These are phyloP conservation scores for Haplographium delicatum DNA, from an alignment of 495 filamentous ascomycete species.

Conservation along the genomic window DNA sequence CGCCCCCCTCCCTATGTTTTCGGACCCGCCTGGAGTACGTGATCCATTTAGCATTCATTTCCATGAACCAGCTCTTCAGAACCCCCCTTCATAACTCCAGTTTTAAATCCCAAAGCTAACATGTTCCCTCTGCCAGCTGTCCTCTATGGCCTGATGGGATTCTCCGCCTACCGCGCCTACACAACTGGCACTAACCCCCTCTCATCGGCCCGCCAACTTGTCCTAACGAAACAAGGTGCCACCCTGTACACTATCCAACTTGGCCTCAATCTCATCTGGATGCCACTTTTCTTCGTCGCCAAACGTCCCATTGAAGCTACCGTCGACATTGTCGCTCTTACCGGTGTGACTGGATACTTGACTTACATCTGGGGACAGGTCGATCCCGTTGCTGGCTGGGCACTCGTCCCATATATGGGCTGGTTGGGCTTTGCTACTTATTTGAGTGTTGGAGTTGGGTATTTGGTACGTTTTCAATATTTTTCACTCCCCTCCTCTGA, in stretches of 20 bases:
- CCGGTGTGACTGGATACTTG: constrained; percentile 63
- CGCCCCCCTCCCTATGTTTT: constrained; percentile 77
- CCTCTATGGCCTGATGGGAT: constrained; percentile 87
- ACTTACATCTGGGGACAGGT: constrained; percentile 68
- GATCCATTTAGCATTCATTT: too few species aligned
- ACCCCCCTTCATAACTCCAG: too few species aligned
- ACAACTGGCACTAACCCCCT: constrained; percentile 52
- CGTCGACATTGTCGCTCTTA: constrained; percentile 66
- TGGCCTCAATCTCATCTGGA: constrained; percentile 79
- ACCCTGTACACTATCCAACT: constrained; percentile 83
- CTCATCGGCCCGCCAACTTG: constrained; percentile 24
- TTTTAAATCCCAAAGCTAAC: neutral
- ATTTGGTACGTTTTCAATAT: too few species aligned
- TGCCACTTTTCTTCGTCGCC: constrained; percentile 84
- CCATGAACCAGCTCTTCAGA: too few species aligned
- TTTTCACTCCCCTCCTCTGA: too few species aligned
- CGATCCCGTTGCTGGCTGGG: constrained; percentile 65
- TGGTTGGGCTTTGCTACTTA: constrained; percentile 88
- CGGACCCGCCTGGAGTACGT: constrained; percentile 69
- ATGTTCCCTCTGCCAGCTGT: constrained; percentile 36
- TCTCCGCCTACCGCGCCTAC: constrained; percentile 65
- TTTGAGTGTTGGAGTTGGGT: constrained; percentile 62
- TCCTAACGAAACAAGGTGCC: constrained; percentile 49
- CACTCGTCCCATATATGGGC: constrained; percentile 53
- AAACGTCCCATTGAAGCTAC: constrained; percentile 67